These are phyloP conservation scores for Aspergillus aculeatinus DNA, from an alignment of 2,329 filamentous ascomycete genomes.

Conservation along the genomic window DNA sequence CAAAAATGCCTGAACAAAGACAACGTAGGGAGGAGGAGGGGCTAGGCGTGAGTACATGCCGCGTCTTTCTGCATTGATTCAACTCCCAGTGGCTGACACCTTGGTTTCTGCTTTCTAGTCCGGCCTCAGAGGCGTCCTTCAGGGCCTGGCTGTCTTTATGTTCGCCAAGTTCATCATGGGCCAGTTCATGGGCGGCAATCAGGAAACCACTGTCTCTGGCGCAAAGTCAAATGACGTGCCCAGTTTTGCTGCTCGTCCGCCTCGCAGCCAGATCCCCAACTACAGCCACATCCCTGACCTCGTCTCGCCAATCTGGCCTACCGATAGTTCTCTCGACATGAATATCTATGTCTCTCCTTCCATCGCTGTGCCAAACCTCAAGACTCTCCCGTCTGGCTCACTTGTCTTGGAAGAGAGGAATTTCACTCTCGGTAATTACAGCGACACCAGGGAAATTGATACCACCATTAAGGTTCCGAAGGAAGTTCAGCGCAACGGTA, in stretches of 20 bases:
- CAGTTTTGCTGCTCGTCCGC: constrained; percentile 64
- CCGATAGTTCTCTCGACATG: constrained; percentile 76
- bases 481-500: constrained; percentile 85
- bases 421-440: constrained; percentile 76
- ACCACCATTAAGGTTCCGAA: constrained; percentile 74
- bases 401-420: constrained; percentile 76
- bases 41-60: constrained; percentile 29
- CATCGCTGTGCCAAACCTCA: constrained; percentile 63
- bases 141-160: constrained; percentile 61
- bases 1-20: constrained; percentile 42
- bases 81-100: constrained; percentile 21
- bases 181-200: constrained; percentile 52
- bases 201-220: constrained; percentile 25
- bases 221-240: constrained; percentile 51
- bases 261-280: constrained; percentile 38
- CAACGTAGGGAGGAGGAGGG: constrained; percentile 37
- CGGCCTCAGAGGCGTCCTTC: constrained; percentile 46
- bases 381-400: constrained; percentile 63
- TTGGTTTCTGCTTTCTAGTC: constrained; percentile 31
- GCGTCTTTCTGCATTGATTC: not conserved
- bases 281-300: constrained; percentile 59
- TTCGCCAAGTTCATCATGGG: constrained; percentile 58
- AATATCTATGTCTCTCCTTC: constrained; percentile 79
- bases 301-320: constrained; percentile 86
- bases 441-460: constrained; percentile 74